Evolutionary conservation across 2,329 filamentous ascomycete species (phyloP), one percentile per base, ranked within the genome.

Genomic region (Diplocarpon rosae): DNA sequence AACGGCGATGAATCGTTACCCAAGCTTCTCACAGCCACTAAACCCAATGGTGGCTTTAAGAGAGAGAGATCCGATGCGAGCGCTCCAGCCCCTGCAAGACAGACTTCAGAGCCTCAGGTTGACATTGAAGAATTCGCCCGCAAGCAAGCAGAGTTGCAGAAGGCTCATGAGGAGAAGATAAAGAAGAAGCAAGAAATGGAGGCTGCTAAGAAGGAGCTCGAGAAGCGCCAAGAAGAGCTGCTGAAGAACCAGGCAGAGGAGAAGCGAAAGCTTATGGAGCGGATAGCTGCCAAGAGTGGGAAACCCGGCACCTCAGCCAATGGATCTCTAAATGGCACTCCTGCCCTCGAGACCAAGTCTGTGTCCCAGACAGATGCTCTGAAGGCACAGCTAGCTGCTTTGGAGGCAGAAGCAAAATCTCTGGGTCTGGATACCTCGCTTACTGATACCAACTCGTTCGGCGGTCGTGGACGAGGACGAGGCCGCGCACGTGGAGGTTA

Each of bases 91-190:
- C 47, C 54, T 30, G 39, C 51, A 42, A 49, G 50, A 51, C 51
- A 44, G 42, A 44, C 55, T 20, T 48, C 43, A 30, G 59, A 57
- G 37, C 68, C 75, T 1, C 73, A 78, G 49, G 68, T 87, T 9
- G 81, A 89, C 56, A 68, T 79, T 50, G 80, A 83, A 38, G 83
- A 85, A 51, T 78, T 90, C 50, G 65, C 72, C 16, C 73, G 69
- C 48, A 78, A 73, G 52, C 85, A 90, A 56, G 75, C 78, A 44
- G 83, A 85, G 57, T 82, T 78, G 1, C 85, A 92, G 56, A 78
- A 74, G 50, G 67, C 68, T 1, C 72, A 84, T 46, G 77, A 85
- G 40, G 80, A 84, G 54, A 80, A 80, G 53, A 67, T 70, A 53
- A 72, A 69, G 49, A 78, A 78, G 62, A 71, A 75, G 37, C 69